phyloP scores from a whole-genome alignment of 2,329 filamentous ascomycete species.

The Arthrocladium fulminans region DNA sequence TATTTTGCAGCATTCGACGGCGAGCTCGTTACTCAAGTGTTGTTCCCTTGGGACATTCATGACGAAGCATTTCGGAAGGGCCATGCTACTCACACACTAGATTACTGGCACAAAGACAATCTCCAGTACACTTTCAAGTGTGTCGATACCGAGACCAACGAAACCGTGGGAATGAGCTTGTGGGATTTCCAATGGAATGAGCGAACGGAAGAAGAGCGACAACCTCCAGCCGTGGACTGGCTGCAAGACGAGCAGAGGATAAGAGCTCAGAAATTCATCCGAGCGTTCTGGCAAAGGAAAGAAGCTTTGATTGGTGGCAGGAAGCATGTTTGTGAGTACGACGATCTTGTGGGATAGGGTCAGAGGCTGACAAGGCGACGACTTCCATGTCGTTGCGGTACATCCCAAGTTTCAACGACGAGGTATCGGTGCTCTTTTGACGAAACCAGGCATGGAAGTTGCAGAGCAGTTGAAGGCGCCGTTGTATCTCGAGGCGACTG shows the following conservation, averaged over 20 bases:
- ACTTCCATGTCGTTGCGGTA: constrained; percentile 40
- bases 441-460: constrained; percentile 30
- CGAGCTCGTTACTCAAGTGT: constrained; percentile 33
- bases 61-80: constrained; percentile 32
- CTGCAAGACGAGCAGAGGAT: constrained; percentile 37
- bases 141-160: constrained; percentile 36
- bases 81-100: constrained; percentile 36
- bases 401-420: constrained; percentile 36
- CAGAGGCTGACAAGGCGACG: constrained; percentile 18
- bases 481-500: constrained; percentile 42
- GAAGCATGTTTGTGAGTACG: constrained; percentile 35
- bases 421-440: constrained; percentile 35
- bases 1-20: constrained; percentile 41
- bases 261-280: constrained; percentile 36
- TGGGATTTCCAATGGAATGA: constrained; percentile 36
- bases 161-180: constrained; percentile 42
- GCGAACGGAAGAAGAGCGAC: constrained; percentile 35
- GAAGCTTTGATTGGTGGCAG: constrained; percentile 35
- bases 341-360: background rate
- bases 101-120: constrained; percentile 30
- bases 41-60: constrained; percentile 32
- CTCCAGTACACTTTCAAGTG: constrained; percentile 43
- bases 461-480: constrained; percentile 32
- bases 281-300: constrained; percentile 35
- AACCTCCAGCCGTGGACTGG: constrained; percentile 39